phyloP scores from a whole-genome alignment of 129 eudicot species.

The carrot (Daucus carota) region DNA sequence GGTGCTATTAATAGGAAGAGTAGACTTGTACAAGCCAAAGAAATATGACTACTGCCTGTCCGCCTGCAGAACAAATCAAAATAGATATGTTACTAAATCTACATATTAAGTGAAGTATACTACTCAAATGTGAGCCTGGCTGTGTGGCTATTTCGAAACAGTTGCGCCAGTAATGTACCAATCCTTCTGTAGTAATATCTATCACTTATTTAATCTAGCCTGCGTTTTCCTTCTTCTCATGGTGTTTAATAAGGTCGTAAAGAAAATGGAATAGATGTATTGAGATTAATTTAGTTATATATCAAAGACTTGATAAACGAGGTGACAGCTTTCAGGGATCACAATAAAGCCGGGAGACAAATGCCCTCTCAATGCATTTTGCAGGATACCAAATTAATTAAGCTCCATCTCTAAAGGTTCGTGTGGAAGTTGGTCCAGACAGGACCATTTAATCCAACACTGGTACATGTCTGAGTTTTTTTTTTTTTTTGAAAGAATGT shows the following conservation, averaged over 20 bases:
- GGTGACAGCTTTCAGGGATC: background rate
- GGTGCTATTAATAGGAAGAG: background rate
- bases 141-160: background rate
- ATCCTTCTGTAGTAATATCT: background rate
- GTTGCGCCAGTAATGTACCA: background rate
- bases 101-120: background rate
- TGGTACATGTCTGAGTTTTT: too few relatives aligned
- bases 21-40: background rate
- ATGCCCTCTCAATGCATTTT: background rate
- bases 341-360: background rate
- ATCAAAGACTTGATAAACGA: background rate
- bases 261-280: background rate
- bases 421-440: too few relatives aligned
- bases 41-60: background rate
- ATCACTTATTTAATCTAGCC: background rate
- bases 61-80: background rate
- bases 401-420: too few relatives aligned
- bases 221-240: background rate
- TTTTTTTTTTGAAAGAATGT: too few relatives aligned
- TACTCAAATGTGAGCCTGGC: background rate
- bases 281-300: too few relatives aligned
- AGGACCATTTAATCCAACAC: too few relatives aligned
- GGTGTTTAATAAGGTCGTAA: background rate
- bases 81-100: background rate
- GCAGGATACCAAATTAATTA: background rate